These are phyloP conservation scores for Boletus pseudo-olivaceus DNA, from an alignment of 768 basidiomycete species.

Conservation along the genomic window DNA sequence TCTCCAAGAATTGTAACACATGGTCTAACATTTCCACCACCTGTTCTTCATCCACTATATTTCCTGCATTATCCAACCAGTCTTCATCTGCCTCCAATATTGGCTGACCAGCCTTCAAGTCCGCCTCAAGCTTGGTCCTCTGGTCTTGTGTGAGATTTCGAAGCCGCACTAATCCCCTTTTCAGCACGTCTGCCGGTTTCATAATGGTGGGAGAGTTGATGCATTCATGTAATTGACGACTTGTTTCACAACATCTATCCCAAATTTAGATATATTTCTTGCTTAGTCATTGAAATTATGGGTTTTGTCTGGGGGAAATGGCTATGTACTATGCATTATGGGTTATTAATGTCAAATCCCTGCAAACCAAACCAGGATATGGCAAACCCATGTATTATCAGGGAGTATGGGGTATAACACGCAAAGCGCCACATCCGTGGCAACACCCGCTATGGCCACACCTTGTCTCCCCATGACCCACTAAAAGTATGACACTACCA, in stretches of 20 bases:
- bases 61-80: background rate
- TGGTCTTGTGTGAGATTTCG: background rate
- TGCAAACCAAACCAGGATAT: background rate
- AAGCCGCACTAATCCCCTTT: background rate
- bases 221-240: no score
- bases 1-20: no score
- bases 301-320: background rate
- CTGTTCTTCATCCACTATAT: background rate
- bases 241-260: no score
- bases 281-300: no score
- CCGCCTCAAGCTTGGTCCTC: background rate
- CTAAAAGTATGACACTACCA: no score
- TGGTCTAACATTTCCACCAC: background rate
- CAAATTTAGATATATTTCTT: no score
- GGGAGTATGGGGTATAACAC: no score
- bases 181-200: background rate
- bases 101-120: background rate
- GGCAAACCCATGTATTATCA: no score
- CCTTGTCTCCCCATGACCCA: no score
- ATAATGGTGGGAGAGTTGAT: background rate
- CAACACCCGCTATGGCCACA: no score
- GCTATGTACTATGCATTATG: background rate
- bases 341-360: background rate
- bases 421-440: no score
- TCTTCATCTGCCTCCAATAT: background rate